Evolutionary conservation across 2,329 filamentous ascomycete genomes (phyloP), one percentile per base, ranked within the genome.

Genomic region (Trichoderma sp.): DNA sequence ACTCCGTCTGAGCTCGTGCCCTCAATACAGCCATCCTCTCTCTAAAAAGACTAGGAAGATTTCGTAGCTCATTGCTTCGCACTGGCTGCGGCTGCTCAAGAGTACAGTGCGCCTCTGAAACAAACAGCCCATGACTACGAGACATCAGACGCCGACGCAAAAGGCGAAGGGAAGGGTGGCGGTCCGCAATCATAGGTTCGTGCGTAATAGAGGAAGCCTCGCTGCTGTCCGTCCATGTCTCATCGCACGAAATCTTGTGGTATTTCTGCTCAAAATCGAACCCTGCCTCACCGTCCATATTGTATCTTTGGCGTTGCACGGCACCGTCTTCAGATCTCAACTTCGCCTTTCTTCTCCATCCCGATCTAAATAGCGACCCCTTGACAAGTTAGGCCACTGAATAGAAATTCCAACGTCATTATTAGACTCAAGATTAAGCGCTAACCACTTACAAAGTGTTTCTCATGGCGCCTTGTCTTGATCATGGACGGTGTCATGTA

Each of bases 41-140:
- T 26, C 43, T 65, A 26, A 70, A 73, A 36, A 73, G 69, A 43
- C 76, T 78, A 3, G 77, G 75, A 7, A 82, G 71, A 28, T 79
- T 74, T 71, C 73, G 77, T 67, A 80, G 67, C 66, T 81, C 79
- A 9, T 74, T 76, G 5, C 74, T 77, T 68, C 77, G 74, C 6
- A 81, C 72, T 2, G 80, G 80, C 34, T 73, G 75, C 3, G 80
- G 79, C 63, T 81, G 78, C 59, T 80, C 76, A 17, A 81, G 73
- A 1, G 71, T 63, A 26, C 80, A 81, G n/a, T 74, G 71, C 13
- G 72, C 75, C 55, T 75, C 77, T 9, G 78, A 76, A 23, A 81
- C 58, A 1, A 80, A 67, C 3, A 76, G 72, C 1, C 70, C 72
- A 13, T 72, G 73, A 55, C 75, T 75, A 20, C 75, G 74, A 23